Evolutionary conservation across 306 rosid species (phyloP), one percentile per base, ranked within the genome.

Genomic region (Calophaca sinica): DNA sequence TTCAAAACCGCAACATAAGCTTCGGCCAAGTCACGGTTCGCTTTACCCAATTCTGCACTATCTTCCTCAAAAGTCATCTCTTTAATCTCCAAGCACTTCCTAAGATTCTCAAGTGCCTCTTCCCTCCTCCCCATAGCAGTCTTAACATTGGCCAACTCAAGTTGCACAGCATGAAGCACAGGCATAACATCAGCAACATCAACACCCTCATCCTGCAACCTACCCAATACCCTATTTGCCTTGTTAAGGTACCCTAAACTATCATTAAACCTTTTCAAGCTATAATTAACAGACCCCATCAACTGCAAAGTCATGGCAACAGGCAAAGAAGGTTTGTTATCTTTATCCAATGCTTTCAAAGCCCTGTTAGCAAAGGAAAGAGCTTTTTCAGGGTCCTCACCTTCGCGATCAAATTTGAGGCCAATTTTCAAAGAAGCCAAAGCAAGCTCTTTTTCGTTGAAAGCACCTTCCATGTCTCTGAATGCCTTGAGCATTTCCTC

Each of bases 121-220:
- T 91, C 98, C 77, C 98, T 91, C 86, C 96, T 86, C 58, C 98
- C 97, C 96, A 89, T 83, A 20, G 93, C 98, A 0, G 77, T 94
- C 86, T 91, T 91, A 46, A 86, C 98, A 85, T 94, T 88, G 0
- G 94, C 93, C 84, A 88, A 48, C 74, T 87, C 96, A 39, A 94
- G 85, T 53, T 87, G 98, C 69, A 94, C 98, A 5, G 97, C 96
- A 14, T 91, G 98, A 79, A 88, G 86, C 78, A 89, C 96, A 3
- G 94, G 98, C 74, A 88, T 77, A 45, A 91, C 12, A 82, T 88
- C 96, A 81, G 68, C 84, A 83, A 45, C 80, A 70, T 73, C 58
- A 72, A 54, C 50, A 70, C 87, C 88, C 79, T 80, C 91, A 80
- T 42, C 81, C 86, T 84, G 89, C 55, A 89, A 86, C 87, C 87